Evolutionary conservation across 1,139 yeast genomes (phyloP).

Genomic region (Blastobotrys illinoisensis): DNA sequence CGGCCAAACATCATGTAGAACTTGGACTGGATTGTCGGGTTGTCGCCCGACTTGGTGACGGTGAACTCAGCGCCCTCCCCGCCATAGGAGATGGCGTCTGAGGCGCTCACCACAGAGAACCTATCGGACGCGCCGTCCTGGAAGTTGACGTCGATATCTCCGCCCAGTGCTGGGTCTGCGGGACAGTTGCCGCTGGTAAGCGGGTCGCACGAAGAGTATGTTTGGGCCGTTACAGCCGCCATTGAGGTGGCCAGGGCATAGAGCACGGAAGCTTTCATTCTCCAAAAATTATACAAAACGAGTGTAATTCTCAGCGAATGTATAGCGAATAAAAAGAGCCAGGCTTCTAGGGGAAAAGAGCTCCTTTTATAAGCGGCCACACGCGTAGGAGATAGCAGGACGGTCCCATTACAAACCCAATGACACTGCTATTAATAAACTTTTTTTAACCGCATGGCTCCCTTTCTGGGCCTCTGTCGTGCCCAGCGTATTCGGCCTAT

Average conservation of each 20-base stretch:
- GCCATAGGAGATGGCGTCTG: conserved; percentile 25
- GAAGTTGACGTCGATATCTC: conserved; percentile 25
- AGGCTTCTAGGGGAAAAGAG: neutral
- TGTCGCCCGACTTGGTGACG: conserved; percentile 57
- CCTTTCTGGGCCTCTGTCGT: neutral
- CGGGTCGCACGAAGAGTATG: conserved; percentile 29
- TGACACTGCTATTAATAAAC: neutral
- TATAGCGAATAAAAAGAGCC: neutral
- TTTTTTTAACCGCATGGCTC: neutral
- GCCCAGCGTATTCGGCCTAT: too few species aligned
- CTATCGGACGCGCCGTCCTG: conserved; percentile 20
- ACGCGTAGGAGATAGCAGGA: neutral
- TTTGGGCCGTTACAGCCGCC: conserved; percentile 21
- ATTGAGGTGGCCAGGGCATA: neutral
- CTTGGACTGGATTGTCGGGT: conserved; percentile 68
- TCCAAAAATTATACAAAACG: neutral
- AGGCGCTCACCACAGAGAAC: conserved; percentile 19
- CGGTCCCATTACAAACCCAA: neutral
- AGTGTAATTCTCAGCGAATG: neutral
- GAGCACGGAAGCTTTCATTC: neutral
- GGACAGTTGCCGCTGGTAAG: conserved; percentile 22
- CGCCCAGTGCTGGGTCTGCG: conserved; percentile 31
- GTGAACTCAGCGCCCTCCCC: conserved; percentile 59
- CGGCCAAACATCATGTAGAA: conserved; percentile 84
- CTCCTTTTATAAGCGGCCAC: neutral